Conservation (phyloP, 257 asterid genomes). For the Solanum etuberosum region DNA sequence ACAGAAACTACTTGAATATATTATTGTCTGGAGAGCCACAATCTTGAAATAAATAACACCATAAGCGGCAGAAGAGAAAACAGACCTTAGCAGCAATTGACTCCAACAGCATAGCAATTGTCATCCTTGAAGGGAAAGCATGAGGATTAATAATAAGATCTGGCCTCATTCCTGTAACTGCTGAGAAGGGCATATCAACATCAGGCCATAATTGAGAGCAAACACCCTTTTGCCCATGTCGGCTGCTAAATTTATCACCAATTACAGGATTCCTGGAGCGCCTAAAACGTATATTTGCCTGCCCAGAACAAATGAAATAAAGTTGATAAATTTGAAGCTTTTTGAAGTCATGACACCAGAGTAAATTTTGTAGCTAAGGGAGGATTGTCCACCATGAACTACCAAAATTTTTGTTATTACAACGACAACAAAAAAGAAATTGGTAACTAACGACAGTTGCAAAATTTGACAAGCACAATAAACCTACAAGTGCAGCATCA, state of each 20-base stretch:
- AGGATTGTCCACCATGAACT: not conserved
- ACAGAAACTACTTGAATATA: not conserved
- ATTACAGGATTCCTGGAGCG: slow-evolving; percentile 81
- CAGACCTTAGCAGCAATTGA: slow-evolving; percentile 96
- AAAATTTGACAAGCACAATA: not conserved
- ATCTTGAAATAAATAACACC: not conserved
- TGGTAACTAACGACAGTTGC: not conserved
- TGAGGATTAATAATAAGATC: slow-evolving; percentile 98
- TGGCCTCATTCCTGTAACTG: slow-evolving; percentile 83
- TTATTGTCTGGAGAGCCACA: not conserved
- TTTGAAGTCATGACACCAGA: not conserved
- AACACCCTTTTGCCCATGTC: slow-evolving; percentile 99
- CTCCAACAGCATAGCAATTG: slow-evolving; percentile 95
- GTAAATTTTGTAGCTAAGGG: not conserved
- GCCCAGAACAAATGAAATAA: slow-evolving; percentile 12
- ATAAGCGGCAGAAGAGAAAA: not conserved
- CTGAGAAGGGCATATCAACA: slow-evolving; percentile 91
- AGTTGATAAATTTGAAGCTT: not conserved
- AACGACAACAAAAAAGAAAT: not conserved
- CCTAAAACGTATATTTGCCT: slow-evolving; percentile 85
- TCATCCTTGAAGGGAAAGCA: slow-evolving; percentile 98
- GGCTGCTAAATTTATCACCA: slow-evolving; percentile 98
- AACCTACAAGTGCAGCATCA: not conserved
- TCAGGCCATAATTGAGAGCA: slow-evolving; percentile 98
- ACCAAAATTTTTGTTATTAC: not conserved